phyloP scores from a whole-genome alignment of 306 rosid species.

The Astragalus membranaceus region DNA sequence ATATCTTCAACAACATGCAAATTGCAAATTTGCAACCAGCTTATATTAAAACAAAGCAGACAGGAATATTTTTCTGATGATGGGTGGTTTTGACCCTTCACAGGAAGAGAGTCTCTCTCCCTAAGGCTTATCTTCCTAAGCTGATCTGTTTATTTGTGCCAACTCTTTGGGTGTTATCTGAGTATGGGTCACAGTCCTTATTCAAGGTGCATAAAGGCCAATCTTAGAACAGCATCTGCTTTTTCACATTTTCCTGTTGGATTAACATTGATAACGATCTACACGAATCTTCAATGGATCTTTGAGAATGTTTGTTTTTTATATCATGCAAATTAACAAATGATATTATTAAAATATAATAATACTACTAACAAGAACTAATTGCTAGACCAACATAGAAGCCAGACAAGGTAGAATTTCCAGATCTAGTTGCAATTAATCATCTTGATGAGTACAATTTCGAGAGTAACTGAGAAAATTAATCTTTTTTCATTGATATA shows the following conservation, averaged over 20 bases:
- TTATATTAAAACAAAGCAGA: background rate
- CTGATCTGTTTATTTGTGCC: background rate
- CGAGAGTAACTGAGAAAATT: slow-evolving; percentile 7
- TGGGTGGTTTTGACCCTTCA: slow-evolving; percentile 23
- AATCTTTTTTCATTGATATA: slow-evolving; percentile 53
- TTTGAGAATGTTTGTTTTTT: background rate
- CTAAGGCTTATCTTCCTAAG: background rate
- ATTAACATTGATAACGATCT: background rate
- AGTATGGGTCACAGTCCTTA: slow-evolving; percentile 17
- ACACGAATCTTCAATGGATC: background rate
- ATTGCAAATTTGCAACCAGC: background rate
- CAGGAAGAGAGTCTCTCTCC: background rate
- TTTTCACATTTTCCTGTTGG: slow-evolving; percentile 2
- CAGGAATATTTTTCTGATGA: background rate
- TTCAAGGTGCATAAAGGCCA: background rate
- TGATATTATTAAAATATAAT: background rate
- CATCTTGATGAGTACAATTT: no score
- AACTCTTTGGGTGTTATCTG: slow-evolving; percentile 5
- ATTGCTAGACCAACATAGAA: no score
- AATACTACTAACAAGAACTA: no score
- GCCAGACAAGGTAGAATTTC: no score
- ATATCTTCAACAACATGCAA: slow-evolving; percentile 7
- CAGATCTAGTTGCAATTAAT: no score
- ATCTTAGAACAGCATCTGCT: slow-evolving; percentile 11
- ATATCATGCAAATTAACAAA: background rate